These are phyloP conservation scores for Ceratobasidium sp. DNA, from an alignment of 1,284 basidiomycete genomes.

Conservation along the genomic window DNA sequence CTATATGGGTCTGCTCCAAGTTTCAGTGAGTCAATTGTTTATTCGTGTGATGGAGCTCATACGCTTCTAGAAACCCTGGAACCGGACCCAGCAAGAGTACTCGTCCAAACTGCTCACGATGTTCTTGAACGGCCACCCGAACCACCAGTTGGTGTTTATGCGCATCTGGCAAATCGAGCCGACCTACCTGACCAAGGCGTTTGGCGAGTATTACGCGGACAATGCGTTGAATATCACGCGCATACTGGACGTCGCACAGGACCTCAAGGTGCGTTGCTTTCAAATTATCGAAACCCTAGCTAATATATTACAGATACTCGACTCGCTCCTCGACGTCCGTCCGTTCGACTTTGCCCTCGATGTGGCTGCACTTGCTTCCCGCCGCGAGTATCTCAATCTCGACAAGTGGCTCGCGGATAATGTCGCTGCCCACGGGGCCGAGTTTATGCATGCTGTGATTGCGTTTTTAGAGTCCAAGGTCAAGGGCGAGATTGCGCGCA, in stretches of 20 bases:
- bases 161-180: conserved; percentile 92
- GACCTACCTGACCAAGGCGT: conserved; percentile 81
- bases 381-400: conserved; percentile 91
- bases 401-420: conserved; percentile 96
- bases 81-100: conserved; percentile 84
- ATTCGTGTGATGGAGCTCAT: conserved; percentile 28
- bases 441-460: conserved; percentile 87
- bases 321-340: conserved; percentile 84
- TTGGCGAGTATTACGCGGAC: conserved; percentile 91
- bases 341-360: conserved; percentile 91
- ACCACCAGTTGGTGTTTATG: conserved; percentile 96
- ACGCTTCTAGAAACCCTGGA: conserved; percentile 78
- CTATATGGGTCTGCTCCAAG: conserved; percentile 90
- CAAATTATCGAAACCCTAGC: background rate
- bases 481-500: conserved; percentile 78
- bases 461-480: conserved; percentile 91
- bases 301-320: conserved; percentile 74
- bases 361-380: conserved; percentile 90
- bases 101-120: conserved; percentile 84
- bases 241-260: conserved; percentile 94
- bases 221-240: conserved; percentile 92
- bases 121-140: conserved; percentile 92
- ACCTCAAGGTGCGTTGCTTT: conserved; percentile 74
- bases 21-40: conserved; percentile 66
- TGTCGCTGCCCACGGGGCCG: conserved; percentile 77